Evolutionary conservation across 495 filamentous ascomycete genomes (phyloP), one percentile per base, ranked within the genome.

Genomic region (Opeltia flavorubescens): DNA sequence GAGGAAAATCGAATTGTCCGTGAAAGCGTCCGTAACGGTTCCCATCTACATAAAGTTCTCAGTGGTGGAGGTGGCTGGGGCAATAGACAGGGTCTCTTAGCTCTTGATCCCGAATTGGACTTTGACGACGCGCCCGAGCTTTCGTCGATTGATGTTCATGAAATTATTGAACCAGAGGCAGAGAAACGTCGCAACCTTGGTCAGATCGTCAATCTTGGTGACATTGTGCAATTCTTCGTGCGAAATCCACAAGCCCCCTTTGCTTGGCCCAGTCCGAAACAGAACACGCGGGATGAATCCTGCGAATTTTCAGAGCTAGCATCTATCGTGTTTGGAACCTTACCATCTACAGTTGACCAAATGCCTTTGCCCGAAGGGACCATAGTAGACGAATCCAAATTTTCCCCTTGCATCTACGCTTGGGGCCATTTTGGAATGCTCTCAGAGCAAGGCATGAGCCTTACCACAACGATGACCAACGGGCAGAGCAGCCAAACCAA

Each of bases 61-160:
- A 91, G 85, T 59, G 88, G 88, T 18, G 88, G 88, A 50, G 88
- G 88, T 43, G 88, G 88, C 38, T 95, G 88, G 88, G 88, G 88
- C 4, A 66, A 76, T 50, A 95, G 93, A 60, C 76, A 80, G 46
- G 88, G 88, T 4, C 69, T 95, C 11, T 65, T 94, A 5, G 87
- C 68, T 39, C 36, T 49, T 13, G 56, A 53, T 13, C 24, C 39
- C 12, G 42, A 55, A n/a, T 25, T 25, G 12, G 30, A 33, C 9
- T 6, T 34, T 43, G 20, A 31, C 6, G 18, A 50, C 7, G 18
- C 26, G 9, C 21, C 38, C 3, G 43, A 43, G 20, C 23, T 52
- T 9, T 45, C 51, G 25, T 44, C 56, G 4, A 55, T 51, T 39
- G 46, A 30, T 25, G 49, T 5, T 21, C 21, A 13, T 21, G 13